Percentiles rank a stretch among this genome's conserved stretches.
phyloP scores from a whole-genome alignment of 176 grass and related monocot species.

The Panicum miliaceum region DNA sequence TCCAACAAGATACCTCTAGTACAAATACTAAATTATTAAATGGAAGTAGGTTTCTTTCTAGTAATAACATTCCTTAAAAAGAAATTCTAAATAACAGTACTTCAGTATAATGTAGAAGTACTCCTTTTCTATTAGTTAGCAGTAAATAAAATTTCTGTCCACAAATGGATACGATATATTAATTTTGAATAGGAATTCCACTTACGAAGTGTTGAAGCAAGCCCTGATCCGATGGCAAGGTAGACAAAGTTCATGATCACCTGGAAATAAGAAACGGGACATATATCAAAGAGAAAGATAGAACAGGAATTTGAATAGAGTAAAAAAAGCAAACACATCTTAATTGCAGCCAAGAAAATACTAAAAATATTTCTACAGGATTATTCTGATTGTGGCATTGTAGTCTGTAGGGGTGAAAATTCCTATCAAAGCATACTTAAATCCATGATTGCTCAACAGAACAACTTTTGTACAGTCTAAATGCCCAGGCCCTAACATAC shows the following conservation, averaged over 20 bases:
- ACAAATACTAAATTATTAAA: conserved; percentile 32
- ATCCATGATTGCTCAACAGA: not conserved
- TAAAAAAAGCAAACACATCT: not conserved
- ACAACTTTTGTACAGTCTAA: not conserved
- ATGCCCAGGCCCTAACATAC: not conserved
- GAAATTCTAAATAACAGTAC: not conserved
- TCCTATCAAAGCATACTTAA: not conserved
- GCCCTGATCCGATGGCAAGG: conserved; percentile 68
- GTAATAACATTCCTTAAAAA: not conserved
- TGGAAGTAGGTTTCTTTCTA: not conserved
- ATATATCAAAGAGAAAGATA: conserved; percentile 4
- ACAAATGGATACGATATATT: not conserved
- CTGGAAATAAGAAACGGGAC: conserved; percentile 40
- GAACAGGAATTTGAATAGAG: not conserved
- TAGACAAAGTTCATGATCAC: conserved; percentile 79
- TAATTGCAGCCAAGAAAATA: not conserved
- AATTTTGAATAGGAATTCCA: conserved; percentile 5
- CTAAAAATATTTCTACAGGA: not conserved
- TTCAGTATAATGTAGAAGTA: not conserved
- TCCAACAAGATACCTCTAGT: conserved; percentile 57
- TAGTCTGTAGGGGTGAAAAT: not conserved
- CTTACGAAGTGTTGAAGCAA: conserved; percentile 70
- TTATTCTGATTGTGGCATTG: not conserved
- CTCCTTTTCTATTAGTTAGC: not conserved
- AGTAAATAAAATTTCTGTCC: not conserved